A percentile compares a stretch with the other conserved stretches of the same genome.
Conservation (phyloP, 1,284 basidiomycete species). For the Ceratobasidium theobromae region DNA sequence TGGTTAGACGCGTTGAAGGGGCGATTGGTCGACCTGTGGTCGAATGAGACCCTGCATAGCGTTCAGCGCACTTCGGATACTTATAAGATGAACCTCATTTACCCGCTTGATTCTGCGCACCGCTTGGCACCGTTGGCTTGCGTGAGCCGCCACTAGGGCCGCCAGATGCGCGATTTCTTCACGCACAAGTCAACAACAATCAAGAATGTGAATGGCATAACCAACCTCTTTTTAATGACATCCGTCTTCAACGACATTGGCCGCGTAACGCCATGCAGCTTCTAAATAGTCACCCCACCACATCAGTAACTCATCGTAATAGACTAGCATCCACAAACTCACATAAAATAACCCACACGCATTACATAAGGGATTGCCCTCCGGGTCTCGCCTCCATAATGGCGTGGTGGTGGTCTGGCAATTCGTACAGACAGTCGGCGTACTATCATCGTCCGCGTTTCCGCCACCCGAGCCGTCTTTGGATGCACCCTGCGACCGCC, state of each 20-base stretch:
- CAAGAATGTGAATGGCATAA: constrained; percentile 16
- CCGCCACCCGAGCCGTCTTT: constrained; percentile 30
- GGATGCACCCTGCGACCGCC: constrained; percentile 38
- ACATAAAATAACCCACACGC: constrained; percentile 91
- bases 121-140: background rate
- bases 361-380: constrained; percentile 91
- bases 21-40: constrained; percentile 13
- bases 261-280: constrained; percentile 92
- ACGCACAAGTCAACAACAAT: background rate
- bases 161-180: constrained; percentile 24
- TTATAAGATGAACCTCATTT: background rate
- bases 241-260: constrained; percentile 95
- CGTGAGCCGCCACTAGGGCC: constrained; percentile 1
- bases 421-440: constrained; percentile 87
- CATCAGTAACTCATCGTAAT: constrained; percentile 35
- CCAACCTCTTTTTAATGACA: constrained; percentile 94
- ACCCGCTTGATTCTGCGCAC: background rate
- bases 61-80: background rate
- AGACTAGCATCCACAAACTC: constrained; percentile 47
- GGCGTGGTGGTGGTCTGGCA: constrained; percentile 96
- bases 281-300: too few species aligned
- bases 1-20: constrained; percentile 15
- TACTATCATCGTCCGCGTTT: constrained; percentile 61
- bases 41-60: background rate
- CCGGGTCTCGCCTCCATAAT: constrained; percentile 91